Evolutionary conservation across 257 asterid species (phyloP).

Genomic region (Datura wrightii): DNA sequence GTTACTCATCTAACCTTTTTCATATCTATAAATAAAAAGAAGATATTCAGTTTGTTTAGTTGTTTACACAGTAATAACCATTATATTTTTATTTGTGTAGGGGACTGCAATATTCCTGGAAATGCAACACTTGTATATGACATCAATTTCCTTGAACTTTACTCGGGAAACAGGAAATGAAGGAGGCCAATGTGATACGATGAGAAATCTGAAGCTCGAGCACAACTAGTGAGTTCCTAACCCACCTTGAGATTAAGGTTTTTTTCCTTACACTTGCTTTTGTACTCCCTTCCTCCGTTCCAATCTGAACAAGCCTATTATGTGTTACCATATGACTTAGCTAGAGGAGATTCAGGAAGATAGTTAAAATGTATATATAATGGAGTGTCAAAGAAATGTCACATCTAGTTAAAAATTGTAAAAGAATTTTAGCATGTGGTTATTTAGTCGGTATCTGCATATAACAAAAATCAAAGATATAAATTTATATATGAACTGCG

Average conservation of each 20-base stretch:
- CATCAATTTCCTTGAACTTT: conserved; percentile 68
- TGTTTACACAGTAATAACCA: conserved; percentile 2
- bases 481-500: not conserved
- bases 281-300: not conserved
- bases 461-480: conserved; percentile 13
- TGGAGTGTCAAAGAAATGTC: conserved; percentile 7
- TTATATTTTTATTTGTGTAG: conserved; percentile 40
- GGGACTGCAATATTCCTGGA: conserved; percentile 91
- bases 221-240: conserved; percentile 28
- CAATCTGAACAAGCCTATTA: not conserved
- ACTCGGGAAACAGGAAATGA: conserved; percentile 74
- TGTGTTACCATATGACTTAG: not conserved
- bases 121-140: conserved; percentile 84
- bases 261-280: not conserved
- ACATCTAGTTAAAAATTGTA: not conserved
- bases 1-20: conserved; percentile 21
- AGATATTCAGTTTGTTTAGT: not conserved
- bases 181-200: conserved; percentile 14
- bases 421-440: not conserved
- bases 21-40: not conserved
- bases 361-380: not conserved
- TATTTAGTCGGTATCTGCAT: not conserved
- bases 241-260: not conserved
- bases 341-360: conserved; percentile 15
- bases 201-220: conserved; percentile 11